Evolutionary conservation across 306 rosid species (phyloP).

Genomic region (Citrullus amarus): DNA sequence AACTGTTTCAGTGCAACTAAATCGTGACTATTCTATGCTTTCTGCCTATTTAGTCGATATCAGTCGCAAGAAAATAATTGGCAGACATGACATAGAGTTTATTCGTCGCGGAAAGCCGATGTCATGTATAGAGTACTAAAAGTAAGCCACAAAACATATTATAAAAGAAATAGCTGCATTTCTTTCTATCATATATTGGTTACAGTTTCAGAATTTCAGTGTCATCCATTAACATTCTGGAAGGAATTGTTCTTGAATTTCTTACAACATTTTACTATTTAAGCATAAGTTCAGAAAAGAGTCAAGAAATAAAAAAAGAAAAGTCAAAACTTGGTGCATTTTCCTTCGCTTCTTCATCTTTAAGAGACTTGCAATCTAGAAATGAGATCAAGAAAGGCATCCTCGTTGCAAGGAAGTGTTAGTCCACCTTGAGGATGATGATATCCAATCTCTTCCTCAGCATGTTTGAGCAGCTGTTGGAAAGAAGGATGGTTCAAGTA

Average conservation of each 20-base stretch:
- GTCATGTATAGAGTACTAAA: background rate
- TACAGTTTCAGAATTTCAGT: background rate
- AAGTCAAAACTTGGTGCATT: background rate
- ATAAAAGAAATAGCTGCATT: background rate
- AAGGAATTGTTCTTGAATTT: background rate
- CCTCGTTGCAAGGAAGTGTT: background rate
- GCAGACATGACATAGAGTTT: background rate
- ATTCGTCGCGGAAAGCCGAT: background rate
- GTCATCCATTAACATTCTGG: background rate
- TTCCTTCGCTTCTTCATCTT: background rate
- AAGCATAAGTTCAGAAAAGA: background rate
- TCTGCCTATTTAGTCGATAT: background rate
- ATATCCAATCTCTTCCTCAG: background rate
- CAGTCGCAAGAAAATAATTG: background rate
- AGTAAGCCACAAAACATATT: background rate
- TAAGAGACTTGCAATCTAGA: constrained; percentile 4
- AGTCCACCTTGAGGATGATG: background rate
- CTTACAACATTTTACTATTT: background rate
- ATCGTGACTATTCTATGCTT: background rate
- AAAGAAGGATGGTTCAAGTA: background rate
- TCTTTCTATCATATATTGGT: background rate
- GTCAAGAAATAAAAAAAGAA: background rate
- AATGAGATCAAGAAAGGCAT: constrained; percentile 8
- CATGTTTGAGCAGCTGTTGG: background rate
- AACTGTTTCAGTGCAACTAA: background rate